Percentiles rank a stretch among this genome's conserved stretches.
phyloP scores from a whole-genome alignment of 345 rosid genomes.

The Populus simonii region DNA sequence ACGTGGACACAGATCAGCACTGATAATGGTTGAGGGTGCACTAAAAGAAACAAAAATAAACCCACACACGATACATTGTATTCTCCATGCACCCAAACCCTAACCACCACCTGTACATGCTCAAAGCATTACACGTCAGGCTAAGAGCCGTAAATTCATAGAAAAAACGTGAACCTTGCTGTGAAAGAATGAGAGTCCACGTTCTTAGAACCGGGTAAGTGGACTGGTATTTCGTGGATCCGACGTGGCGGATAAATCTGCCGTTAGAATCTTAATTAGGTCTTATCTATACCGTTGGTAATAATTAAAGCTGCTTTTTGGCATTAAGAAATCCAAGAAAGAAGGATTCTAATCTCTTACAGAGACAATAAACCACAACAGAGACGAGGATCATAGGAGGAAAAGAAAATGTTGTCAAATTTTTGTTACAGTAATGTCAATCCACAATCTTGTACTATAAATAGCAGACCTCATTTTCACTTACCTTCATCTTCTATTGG shows the following conservation, averaged over 20 bases:
- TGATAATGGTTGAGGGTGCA: neutral
- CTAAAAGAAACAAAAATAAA: neutral
- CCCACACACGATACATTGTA: neutral
- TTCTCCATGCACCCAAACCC: neutral
- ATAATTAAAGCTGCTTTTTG: neutral
- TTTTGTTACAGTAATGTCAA: constrained; percentile 19
- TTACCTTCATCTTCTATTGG: constrained; percentile 23
- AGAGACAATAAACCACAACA: neutral
- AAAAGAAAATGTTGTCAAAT: constrained; percentile 31
- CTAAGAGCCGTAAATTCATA: neutral
- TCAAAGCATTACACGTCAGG: neutral
- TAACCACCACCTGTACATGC: neutral
- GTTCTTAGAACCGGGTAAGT: neutral
- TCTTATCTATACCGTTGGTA: neutral
- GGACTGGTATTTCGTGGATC: constrained; percentile 27
- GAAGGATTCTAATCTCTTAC: neutral
- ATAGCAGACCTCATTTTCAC: constrained; percentile 28
- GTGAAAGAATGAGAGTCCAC: neutral
- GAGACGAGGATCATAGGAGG: neutral
- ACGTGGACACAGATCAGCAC: constrained; percentile 39
- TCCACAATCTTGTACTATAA: constrained; percentile 41
- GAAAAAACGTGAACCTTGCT: neutral
- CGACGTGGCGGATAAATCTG: constrained; percentile 35
- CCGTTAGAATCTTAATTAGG: neutral
- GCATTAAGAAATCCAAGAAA: neutral